Evolutionary conservation across 345 rosid species (phyloP), one percentile per base, ranked within the genome.

Genomic region (Anacardium occidentale): DNA sequence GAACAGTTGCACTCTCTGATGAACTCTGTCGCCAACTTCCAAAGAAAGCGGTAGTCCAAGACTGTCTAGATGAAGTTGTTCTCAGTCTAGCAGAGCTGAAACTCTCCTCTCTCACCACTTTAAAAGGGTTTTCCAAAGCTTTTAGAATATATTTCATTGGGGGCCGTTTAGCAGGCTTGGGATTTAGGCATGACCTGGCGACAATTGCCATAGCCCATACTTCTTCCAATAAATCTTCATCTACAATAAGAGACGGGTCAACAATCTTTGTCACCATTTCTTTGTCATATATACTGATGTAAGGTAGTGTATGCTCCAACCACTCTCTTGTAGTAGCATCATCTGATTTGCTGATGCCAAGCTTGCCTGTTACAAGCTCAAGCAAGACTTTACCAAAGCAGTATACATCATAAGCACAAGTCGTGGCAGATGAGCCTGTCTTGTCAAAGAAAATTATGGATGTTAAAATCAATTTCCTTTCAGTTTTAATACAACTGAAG

Each of bases 151-250:
- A 87, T 85, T 87, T 92, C 94, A 92, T 92, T 0, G 82, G 83
- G 3, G 97, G 99, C 20, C 99, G 82, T 71, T 83, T 89, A 0
- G 88, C 75, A 64, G 98, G 94, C 81, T 88, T 95, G 1, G 97
- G 94, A 72, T 92, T 86, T 12, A 95, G 89, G 82, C 98, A 95
- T 15, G 98, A 95, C 74, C 83, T 86, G 8, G 99, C 99, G 21
- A 95, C 90, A 34, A 95, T 86, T 13, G 99, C 90, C 97, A 89
- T 88, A 1, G 99, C 99, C 99, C 98, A 95, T 2, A 95, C 98
- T 83, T 95, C 99, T 84, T 95, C 99, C 61, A 88, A 63, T 20
- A 95, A 83, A 80, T 95, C 99, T 73, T 95, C 99, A 3, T 95
- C 96, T 2, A 95, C 85, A 2, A 92, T 85, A 63, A 95, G 79